Evolutionary conservation across 2,329 filamentous ascomycete genomes (phyloP), one percentile per base, ranked within the genome.

Genomic region (Venturia effusa): DNA sequence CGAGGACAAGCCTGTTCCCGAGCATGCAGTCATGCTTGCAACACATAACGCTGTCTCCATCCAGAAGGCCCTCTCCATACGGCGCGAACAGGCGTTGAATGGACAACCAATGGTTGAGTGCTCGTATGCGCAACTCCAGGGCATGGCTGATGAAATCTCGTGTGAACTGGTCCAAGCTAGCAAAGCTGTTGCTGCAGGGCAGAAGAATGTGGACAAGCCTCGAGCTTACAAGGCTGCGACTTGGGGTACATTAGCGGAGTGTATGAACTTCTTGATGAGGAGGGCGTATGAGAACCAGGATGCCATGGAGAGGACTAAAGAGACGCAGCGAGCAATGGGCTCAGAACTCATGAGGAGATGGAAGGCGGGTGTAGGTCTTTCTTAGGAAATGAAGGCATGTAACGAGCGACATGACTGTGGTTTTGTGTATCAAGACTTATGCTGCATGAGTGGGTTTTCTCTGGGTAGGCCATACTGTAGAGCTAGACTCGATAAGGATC

Each of bases 111-210:
- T 78, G 4, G 79, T 83, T 1, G 76, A 79, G 2, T 74, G 84
- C 11, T 75, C 77, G 0, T 92, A 90, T 73, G 89, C 89, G 2
- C 92, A 97, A 77, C 83, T 97, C 0, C 89, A 93, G 78, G 92
- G 93, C 48, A 97, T 97, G 93, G 93, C 93, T 1, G 93, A 97
- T 69, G 92, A 97, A 72, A 86, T 97, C 62, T 91, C 88, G 64
- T 81, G 82, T 68, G 75, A 77, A 3, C 72, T 85, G 0, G 72
- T 85, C 19, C 75, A 82, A 64, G 76, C 76, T 37, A 68, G 72
- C 24, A 68, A 74, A 70, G 69, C 73, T 63, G 70, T 76, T 15
- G 51, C 17, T 7, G 79, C 74, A 39, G 74, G 76, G 13, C 72
- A 75, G 61, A 69, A 74, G 43, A 72, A 73, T 67, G 68, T 70